phyloP scores from a whole-genome alignment of 495 filamentous ascomycete genomes.

The Neurospora sp. region DNA sequence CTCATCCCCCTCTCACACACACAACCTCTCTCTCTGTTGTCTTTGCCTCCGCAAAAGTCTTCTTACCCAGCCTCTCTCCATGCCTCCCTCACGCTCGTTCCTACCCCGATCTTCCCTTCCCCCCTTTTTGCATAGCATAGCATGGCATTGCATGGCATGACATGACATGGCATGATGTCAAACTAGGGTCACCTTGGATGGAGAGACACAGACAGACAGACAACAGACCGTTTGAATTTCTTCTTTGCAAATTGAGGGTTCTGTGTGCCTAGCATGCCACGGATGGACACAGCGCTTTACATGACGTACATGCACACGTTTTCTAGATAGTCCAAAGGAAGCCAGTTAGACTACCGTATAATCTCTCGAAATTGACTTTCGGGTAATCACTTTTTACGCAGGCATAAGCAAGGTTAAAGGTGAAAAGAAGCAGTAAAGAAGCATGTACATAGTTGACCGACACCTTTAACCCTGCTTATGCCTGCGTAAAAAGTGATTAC shows the following conservation, averaged over 20 bases:
- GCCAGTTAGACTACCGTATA: neutral
- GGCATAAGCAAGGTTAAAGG: too few relatives aligned
- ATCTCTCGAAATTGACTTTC: too few relatives aligned
- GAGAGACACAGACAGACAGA: neutral
- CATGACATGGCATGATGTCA: neutral
- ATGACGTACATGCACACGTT: neutral
- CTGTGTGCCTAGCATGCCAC: neutral
- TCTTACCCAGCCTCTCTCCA: neutral
- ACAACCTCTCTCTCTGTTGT: neutral
- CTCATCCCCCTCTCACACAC: neutral
- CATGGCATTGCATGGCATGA: neutral
- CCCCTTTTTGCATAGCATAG: neutral
- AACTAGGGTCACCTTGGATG: neutral
- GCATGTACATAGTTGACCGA: too few relatives aligned
- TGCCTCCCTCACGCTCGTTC: neutral
- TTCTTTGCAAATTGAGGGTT: neutral
- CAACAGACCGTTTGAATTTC: neutral
- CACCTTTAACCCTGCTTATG: too few relatives aligned
- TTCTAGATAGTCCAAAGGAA: neutral
- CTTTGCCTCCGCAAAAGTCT: neutral
- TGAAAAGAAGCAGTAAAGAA: too few relatives aligned
- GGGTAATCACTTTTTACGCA: too few relatives aligned
- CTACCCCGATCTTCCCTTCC: neutral
- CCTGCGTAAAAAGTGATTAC: too few relatives aligned
- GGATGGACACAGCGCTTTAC: neutral